Evolutionary conservation across 2,329 filamentous ascomycete genomes (phyloP), one percentile per base, ranked within the genome.

Genomic region (Diaporthe nobilis): DNA sequence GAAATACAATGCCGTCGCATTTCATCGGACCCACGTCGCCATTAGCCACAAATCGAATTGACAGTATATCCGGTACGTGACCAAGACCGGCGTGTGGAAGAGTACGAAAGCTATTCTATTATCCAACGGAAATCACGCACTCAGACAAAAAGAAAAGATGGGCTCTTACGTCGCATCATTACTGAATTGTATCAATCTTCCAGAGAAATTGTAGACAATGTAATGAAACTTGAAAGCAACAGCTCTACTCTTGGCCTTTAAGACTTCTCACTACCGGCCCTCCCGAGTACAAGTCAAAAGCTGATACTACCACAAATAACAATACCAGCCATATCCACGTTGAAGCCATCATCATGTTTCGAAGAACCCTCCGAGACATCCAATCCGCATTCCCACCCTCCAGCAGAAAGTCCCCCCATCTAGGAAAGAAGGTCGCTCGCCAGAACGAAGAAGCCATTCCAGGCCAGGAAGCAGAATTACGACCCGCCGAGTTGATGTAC

Each of bases 401-500:
- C 0, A 67, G 4, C 6, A 20, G 5, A 7, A 67, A 67, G 22
- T 67, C 63, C 1, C 6, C 10, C 63, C 44, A 67, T 20, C 31
- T 44, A 15, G 63, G 63, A 25, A 67, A 67, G 44, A 67, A 67
- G 0, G 63, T 67, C 31, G 63, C 63, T 1, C 20, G 10, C 81
- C 82, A 83, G 75, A 79, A 83, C 12, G 77, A 77, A 20, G 75
- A 77, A 1, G 82, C 82, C 49, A 79, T 77, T 2, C 80, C 80
- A 1, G 83, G 83, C 82, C 82, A 85, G 0, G 81, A 82, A 0
- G 83, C 83, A 0, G 82, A 78, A 70, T 86, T 86, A 4, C 83
- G 80, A 0, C 85, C 85, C 31, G 79, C 78, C 8, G 81, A 77
- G 75, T 82, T 81, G 57, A 86, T 85, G 75, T 86, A 86, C 85